Conservation (phyloP, 768 basidiomycete genomes). For the Boletus eberwhitei region DNA sequence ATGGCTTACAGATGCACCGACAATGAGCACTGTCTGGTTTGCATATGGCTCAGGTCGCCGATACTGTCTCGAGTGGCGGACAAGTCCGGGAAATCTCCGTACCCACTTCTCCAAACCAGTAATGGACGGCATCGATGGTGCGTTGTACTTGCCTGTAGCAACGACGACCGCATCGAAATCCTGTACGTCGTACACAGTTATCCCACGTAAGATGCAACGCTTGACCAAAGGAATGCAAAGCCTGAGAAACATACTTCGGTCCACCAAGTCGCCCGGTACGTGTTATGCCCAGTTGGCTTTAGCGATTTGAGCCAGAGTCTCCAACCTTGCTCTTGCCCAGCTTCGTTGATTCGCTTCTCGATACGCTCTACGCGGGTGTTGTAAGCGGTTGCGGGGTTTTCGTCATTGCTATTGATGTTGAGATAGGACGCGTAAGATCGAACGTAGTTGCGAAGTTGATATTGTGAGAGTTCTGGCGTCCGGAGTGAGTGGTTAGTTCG, state of each 20-base stretch:
- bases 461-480: constrained; percentile 31
- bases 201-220: not conserved
- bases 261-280: constrained; percentile 32
- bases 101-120: constrained; percentile 12
- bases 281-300: constrained; percentile 8
- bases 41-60: constrained; percentile 35
- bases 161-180: constrained; percentile 18
- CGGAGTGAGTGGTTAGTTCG: not conserved
- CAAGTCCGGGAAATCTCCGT: constrained; percentile 29
- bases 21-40: constrained; percentile 39
- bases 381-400: constrained; percentile 37
- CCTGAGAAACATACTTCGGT: constrained; percentile 5
- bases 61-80: constrained; percentile 42
- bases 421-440: constrained; percentile 15
- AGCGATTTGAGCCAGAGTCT: constrained; percentile 11
- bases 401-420: constrained; percentile 31
- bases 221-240: not conserved
- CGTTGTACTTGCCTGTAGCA: constrained; percentile 8
- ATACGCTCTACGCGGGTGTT: constrained; percentile 48
- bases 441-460: constrained; percentile 33
- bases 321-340: constrained; percentile 10
- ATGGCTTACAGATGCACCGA: constrained; percentile 30
- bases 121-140: constrained; percentile 15
- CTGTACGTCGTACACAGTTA: not conserved
- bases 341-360: constrained; percentile 35